Evolutionary conservation across 225 moss, liverwort and hornwort genomes (phyloP), one percentile per base, ranked within the genome.

Genomic region (Rhytidiadelphus loreus): DNA sequence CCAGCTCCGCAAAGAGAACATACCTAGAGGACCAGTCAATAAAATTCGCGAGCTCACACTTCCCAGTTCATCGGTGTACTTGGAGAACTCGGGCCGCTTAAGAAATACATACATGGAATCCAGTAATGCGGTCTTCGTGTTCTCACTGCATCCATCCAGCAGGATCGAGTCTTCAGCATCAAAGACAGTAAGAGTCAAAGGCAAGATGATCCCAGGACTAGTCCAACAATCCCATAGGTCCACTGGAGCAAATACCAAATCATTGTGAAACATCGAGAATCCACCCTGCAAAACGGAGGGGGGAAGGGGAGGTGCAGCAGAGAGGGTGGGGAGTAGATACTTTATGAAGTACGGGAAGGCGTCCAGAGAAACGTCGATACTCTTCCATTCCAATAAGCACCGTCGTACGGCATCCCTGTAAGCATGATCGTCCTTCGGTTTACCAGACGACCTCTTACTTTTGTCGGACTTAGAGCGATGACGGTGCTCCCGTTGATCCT

Each of bases 81-180:
- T 98, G 43, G 95, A 88, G 84, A 95, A 98, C 56, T 96, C 98
- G 63, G 96, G 96, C 86, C 93, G 91, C 90, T 96, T 98, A 7
- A 98, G 95, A 93, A 94, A 98, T 32, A 98, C 95, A 86, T 92
- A 98, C 96, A 98, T 96, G 50, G 98, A 96, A 90, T 98, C 98
- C 88, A 98, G 72, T 69, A 98, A 87, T 39, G 96, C 95, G 61
- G 96, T 96, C 92, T 96, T 98, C 43, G 98, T 96, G 85, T 82
- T 96, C 86, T 98, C 98, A 93, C 96, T 98, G 89, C 90, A 88
- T 74, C 81, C 85, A 91, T 25, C 50, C 79, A 86, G 41, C 61
- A 89, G 53, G 35, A 81, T 80, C 37, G 58, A 7, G 5, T 32
- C 26, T 58, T 70, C 84, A 90, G 87, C 73, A 88, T 52, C 62